Evolutionary conservation across 495 filamentous ascomycete genomes (phyloP), one percentile per base, ranked within the genome.

Genomic region (Lepidopterella palustris): DNA sequence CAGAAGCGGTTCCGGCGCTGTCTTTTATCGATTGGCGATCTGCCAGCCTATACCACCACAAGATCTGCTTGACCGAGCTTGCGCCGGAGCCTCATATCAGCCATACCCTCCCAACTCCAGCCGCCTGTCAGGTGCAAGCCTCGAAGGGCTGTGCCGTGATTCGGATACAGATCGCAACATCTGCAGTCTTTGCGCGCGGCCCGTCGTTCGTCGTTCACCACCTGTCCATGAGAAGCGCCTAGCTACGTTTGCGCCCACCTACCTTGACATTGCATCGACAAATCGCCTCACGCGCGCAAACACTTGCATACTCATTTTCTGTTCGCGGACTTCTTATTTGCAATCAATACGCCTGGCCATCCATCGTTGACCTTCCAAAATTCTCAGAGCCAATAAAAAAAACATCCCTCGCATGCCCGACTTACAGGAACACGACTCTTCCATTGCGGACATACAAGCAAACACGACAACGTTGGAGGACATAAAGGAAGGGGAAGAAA

Each of bases 1-100:
- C 59, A 60, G 58, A 68, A 45, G 51, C 39, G 27, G 31, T 21
- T 21, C 61, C 55, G 56, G 61, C 61, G 65, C 65, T 59, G 53
- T 40, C 42, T n/a, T 13, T 23, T 35, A 31, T 39, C 61, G 60
- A 64, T 64, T 64, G 61, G 61, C 45, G 32, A 21, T 51, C 45
- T 23, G 39, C 25, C 21, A 15, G 18, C 58, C 39, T 56, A 40
- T 54, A n/a, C 28, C 52, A 51, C 47, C 26, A 21, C 53, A 53
- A 60, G 59, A 63, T 57, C 58, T 50, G 26, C 50, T 58, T 29
- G 58, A 53, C 35, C 52, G 57, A 55, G 57, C 60, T 63, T 60
- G 50, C 45, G 62, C 21, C 56, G 13, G 53, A 54, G 28, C 18
- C 55, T 42, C 42, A 31, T 13, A 21, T 48, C 45, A 28, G 35